Evolutionary conservation across 805 yeast genomes (phyloP).

Genomic region (Wickerhamomyces silvicola): DNA sequence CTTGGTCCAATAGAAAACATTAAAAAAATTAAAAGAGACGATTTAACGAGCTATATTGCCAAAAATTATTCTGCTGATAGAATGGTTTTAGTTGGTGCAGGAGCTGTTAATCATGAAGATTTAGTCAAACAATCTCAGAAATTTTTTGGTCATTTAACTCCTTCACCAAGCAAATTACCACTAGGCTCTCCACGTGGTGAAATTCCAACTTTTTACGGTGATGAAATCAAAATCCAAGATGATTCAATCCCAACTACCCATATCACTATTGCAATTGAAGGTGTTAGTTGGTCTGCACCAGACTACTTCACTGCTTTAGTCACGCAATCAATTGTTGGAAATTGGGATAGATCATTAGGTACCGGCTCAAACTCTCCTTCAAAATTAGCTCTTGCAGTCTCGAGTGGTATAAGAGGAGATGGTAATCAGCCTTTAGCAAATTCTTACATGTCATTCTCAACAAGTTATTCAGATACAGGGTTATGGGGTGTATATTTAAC

Average conservation of each 20-base stretch:
- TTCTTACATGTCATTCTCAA: conserved; percentile 93
- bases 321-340: conserved; percentile 94
- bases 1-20: conserved; percentile 91
- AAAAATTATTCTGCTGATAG: conserved; percentile 92
- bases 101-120: conserved; percentile 84
- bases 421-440: conserved; percentile 70
- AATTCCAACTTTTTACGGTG: conserved; percentile 75
- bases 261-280: conserved; percentile 93
- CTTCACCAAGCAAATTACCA: conserved; percentile 52
- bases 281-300: conserved; percentile 94
- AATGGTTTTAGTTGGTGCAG: conserved; percentile 97
- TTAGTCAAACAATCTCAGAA: conserved; percentile 70
- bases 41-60: conserved; percentile 71
- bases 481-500: conserved; percentile 94
- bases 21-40: conserved; percentile 67
- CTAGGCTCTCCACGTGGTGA: conserved; percentile 61
- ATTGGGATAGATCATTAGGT: conserved; percentile 94
- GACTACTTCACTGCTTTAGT: conserved; percentile 94
- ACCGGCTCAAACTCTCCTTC: conserved; percentile 81
- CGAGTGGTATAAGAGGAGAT: conserved; percentile 49
- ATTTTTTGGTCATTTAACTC: conserved; percentile 63
- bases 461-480: conserved; percentile 96
- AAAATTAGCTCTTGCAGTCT: conserved; percentile 63
- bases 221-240: conserved; percentile 81
- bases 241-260: conserved; percentile 82